Base-by-base conservation (phyloP, 1,284 basidiomycete genomes). In the Ceratobasidium sp. region DNA sequence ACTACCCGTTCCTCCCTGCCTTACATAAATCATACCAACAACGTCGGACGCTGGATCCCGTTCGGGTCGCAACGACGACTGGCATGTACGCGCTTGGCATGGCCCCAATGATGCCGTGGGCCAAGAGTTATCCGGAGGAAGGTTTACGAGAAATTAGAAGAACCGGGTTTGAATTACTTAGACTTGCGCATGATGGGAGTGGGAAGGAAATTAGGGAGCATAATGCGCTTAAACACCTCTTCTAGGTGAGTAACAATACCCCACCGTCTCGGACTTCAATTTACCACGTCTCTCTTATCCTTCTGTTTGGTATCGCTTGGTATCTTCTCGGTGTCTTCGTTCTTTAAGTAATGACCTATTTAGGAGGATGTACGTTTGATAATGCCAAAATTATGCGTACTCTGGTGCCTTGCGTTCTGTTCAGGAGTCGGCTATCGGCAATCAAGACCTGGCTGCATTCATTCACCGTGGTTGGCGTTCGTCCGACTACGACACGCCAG, bases 1-100 rank as follows among this genome's bases (percentile, higher is more conserved):
- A 12, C 10, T 66, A 66, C 20, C 63, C 63, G 40, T n/a, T 66
- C 23, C 63, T 66, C n/a, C 63, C 63, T 6, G 63, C 39, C 10
- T 26, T 66, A 1, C 63, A 66, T n/a, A 33, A 46, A n/a, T 33
- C 63, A 18, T 66, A 66, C 44, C 40, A 18, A 10, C 12, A n/a
- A n/a, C 63, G 44, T n/a, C 39, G 33, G 10, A 46, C 39, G 1
- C 10, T 66, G 39, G 26, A n/a, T 15, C 63, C 63, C 18, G 18
- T 44, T 5, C 4, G 20, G 44, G 12, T 49, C 4, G 63, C 63
- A 46, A 42, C 18, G 12, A 39, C n/a, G 12, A 46, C 63, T 12
- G 63, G 63, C n/a, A 66, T 66, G 20, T 39, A 66, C 28, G 40
- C 18, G 39, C 5, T 42, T 18, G 63, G 40, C 2, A 10, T 44